Conservation (phyloP, 345 rosid genomes). For the Eucalyptus cloeziana region DNA sequence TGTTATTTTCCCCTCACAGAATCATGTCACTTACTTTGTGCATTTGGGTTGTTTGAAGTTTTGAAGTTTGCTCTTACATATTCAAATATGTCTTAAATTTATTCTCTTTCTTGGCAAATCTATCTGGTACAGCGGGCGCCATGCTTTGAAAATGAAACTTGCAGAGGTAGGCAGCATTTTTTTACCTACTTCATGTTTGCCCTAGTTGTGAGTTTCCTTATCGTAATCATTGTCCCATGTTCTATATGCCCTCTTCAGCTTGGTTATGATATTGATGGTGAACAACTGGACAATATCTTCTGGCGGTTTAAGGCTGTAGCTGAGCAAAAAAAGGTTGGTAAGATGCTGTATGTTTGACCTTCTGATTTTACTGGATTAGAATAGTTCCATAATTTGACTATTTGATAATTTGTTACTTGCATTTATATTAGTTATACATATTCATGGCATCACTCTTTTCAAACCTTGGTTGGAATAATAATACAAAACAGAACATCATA, state of each 20-base stretch:
- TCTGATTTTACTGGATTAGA: not conserved
- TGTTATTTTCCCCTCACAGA: not conserved
- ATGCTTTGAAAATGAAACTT: slow-evolving; percentile 71
- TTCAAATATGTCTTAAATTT: not conserved
- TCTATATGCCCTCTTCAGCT: slow-evolving; percentile 35
- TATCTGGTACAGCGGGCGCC: slow-evolving; percentile 66
- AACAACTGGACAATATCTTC: slow-evolving; percentile 59
- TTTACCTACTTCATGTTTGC: not conserved
- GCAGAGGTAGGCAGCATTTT: slow-evolving; percentile 34
- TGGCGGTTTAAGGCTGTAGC: slow-evolving; percentile 91
- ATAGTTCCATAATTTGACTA: not conserved
- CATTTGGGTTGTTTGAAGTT: not conserved
- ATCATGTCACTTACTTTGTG: not conserved
- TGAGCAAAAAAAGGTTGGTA: slow-evolving; percentile 73
- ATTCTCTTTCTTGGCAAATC: not conserved
- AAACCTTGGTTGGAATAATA: not conserved
- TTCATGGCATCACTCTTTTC: not conserved
- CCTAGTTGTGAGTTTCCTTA: not conserved
- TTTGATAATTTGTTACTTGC: not conserved
- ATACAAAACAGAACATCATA: not conserved
- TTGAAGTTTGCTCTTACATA: not conserved
- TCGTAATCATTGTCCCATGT: not conserved
- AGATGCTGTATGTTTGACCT: not conserved
- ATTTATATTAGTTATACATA: not conserved
- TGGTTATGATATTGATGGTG: slow-evolving; percentile 73